These are phyloP conservation scores for Dactylellina drechsleri DNA, from an alignment of 2,329 filamentous ascomycete species.

Conservation along the genomic window DNA sequence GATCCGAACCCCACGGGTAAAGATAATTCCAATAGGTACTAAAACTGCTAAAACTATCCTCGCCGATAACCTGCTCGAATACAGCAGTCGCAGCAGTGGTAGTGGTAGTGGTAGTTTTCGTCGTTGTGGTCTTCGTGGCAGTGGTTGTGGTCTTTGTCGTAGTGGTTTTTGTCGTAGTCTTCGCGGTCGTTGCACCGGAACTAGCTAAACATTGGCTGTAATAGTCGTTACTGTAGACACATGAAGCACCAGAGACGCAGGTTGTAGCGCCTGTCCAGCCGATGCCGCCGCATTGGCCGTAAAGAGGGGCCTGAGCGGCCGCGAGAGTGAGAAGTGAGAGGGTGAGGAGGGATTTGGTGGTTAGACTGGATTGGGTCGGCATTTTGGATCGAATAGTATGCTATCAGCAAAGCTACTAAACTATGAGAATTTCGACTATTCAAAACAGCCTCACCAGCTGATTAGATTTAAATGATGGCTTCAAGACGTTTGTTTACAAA, in stretches of 20 bases:
- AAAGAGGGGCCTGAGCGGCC: constrained; percentile 42
- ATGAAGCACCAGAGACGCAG: constrained; percentile 53
- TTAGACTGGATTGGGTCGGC: constrained; percentile 9
- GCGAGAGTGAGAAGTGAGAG: constrained; percentile 36
- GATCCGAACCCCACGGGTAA: constrained; percentile 70
- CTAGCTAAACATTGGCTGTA: constrained; percentile 56
- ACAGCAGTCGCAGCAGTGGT: constrained; percentile 9
- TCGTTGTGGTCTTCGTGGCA: constrained; percentile 28
- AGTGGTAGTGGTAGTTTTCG: constrained; percentile 1
- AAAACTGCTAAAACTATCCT: constrained; percentile 50
- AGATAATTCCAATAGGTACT: constrained; percentile 65
- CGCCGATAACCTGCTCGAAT: constrained; percentile 48
- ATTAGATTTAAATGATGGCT: too few relatives aligned
- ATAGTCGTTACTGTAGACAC: constrained; percentile 56
- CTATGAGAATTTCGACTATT: too few relatives aligned
- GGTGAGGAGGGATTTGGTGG: constrained; percentile 22
- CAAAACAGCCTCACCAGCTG: too few relatives aligned
- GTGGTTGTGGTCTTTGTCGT: constrained; percentile 38
- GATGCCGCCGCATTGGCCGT: constrained; percentile 57
- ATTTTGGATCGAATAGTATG: constrained; percentile 12
- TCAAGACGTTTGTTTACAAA: too few relatives aligned
- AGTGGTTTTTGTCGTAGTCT: constrained; percentile 26
- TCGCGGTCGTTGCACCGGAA: constrained; percentile 9
- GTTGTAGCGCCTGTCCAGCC: constrained; percentile 55
- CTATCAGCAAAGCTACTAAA: background rate